Conservation (phyloP, 768 basidiomycete species). For the Hypholoma sublateritium region DNA sequence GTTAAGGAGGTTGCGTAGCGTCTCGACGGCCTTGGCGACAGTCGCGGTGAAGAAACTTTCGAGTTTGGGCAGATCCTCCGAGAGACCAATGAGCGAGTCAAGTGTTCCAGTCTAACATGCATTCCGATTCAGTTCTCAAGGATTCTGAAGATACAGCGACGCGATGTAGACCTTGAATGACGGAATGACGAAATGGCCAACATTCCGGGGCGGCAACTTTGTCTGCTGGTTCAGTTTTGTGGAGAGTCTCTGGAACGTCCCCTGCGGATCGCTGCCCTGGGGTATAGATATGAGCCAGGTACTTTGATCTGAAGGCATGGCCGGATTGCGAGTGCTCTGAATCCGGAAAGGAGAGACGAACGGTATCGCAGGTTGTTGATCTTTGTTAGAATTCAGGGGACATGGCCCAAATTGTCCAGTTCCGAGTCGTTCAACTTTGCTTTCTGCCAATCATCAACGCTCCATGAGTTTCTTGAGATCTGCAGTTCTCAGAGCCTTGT, state of each 20-base stretch:
- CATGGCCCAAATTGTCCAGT: not conserved
- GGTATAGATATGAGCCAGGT: constrained; percentile 93
- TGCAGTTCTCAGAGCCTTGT: not conserved
- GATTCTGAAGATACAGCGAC: constrained; percentile 12
- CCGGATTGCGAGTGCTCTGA: constrained; percentile 10
- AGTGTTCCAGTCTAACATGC: constrained; percentile 84
- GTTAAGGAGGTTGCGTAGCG: constrained; percentile 84
- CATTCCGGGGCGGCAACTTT: constrained; percentile 44
- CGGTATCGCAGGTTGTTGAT: constrained; percentile 24
- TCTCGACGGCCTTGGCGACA: constrained; percentile 93
- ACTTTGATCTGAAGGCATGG: constrained; percentile 94
- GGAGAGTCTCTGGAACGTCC: constrained; percentile 62
- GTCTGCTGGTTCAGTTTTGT: constrained; percentile 62
- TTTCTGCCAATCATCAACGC: not conserved
- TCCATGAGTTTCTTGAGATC: constrained; percentile 15
- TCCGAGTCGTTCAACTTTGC: not conserved
- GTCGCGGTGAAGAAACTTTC: constrained; percentile 84
- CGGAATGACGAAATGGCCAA: constrained; percentile 74
- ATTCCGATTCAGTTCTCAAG: constrained; percentile 14
- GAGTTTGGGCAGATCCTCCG: constrained; percentile 91
- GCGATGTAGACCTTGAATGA: constrained; percentile 76
- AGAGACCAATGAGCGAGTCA: constrained; percentile 82
- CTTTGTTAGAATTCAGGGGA: constrained; percentile 18
- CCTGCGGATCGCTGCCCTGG: constrained; percentile 81
- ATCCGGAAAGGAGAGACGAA: constrained; percentile 7